Conservation (phyloP, 2,329 filamentous ascomycete species). For the Dothideomycetes sp. region DNA sequence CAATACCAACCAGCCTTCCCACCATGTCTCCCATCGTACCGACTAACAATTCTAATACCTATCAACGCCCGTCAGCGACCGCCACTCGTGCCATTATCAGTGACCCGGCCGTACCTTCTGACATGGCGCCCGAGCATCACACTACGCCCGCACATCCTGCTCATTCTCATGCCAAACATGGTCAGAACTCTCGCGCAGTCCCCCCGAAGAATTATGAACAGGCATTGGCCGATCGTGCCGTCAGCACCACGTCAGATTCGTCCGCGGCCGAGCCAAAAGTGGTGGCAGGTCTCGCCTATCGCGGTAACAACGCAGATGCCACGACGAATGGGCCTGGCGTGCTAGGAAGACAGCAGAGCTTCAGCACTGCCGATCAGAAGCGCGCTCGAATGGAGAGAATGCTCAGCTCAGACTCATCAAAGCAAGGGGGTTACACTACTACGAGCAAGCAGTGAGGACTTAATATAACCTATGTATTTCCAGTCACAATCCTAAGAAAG, state of each 20-base stretch:
- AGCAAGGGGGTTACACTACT: conserved; percentile 3
- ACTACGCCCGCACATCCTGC: conserved; percentile 5
- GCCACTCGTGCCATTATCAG: conserved; percentile 13
- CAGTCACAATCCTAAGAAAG: no score
- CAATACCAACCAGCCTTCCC: neutral
- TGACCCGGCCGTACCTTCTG: conserved; percentile 9
- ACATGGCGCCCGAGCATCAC: conserved; percentile 4
- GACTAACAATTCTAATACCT: neutral
- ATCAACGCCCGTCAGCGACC: conserved; percentile 11
- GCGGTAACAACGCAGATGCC: conserved; percentile 4
- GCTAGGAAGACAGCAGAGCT: conserved; percentile 18
- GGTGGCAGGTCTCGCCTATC: conserved; percentile 4
- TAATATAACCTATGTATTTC: no score
- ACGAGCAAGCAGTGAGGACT: neutral
- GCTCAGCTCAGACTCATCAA: conserved; percentile 10
- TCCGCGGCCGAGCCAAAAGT: conserved; percentile 1
- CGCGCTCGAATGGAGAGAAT: conserved; percentile 18
- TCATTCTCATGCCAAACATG: conserved; percentile 3
- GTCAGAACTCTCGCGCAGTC: conserved; percentile 10
- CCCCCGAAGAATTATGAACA: conserved; percentile 20
- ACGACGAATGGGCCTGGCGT: conserved; percentile 12
- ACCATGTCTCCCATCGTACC: neutral
- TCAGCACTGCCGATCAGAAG: conserved; percentile 19
- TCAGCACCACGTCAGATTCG: neutral
- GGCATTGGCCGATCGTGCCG: conserved; percentile 12